Evolutionary conservation across 2,329 filamentous ascomycete species (phyloP).

Genomic region (Calonectria fujianensis): DNA sequence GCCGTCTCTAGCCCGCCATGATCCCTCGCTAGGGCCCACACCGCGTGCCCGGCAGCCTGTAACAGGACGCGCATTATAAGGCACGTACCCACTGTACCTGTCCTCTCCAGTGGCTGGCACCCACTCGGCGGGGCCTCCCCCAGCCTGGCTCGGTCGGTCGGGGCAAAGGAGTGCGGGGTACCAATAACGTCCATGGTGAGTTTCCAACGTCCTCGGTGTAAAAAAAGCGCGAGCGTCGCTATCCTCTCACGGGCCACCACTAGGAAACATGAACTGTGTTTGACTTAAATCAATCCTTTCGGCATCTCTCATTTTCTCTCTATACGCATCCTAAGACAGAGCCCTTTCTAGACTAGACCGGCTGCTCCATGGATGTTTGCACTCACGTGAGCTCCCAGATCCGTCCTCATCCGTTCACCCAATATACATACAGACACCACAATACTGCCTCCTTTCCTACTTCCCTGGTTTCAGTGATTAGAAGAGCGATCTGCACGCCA

Average conservation of each 20-base stretch:
- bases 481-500: neutral
- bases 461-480: conserved; percentile 2
- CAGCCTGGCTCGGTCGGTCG: conserved; percentile 50
- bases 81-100: conserved; percentile 8
- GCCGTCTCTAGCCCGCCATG: conserved; percentile 12
- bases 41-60: conserved; percentile 45
- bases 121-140: conserved; percentile 25
- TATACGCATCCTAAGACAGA: conserved; percentile 21
- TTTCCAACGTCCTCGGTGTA: conserved; percentile 44
- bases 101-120: conserved; percentile 23
- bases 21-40: conserved; percentile 39
- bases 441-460: neutral
- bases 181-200: neutral
- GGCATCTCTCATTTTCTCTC: conserved; percentile 18
- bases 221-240: conserved; percentile 27
- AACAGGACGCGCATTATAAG: conserved; percentile 48
- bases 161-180: conserved; percentile 53
- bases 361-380: conserved; percentile 7
- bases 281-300: neutral
- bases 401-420: neutral
- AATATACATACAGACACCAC: conserved; percentile 11
- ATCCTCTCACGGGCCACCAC: neutral
- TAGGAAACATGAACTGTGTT: neutral
- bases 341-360: conserved; percentile 8
- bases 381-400: conserved; percentile 25